phyloP scores from a whole-genome alignment of 176 grass and related monocot genomes.

The Avena eriantha region DNA sequence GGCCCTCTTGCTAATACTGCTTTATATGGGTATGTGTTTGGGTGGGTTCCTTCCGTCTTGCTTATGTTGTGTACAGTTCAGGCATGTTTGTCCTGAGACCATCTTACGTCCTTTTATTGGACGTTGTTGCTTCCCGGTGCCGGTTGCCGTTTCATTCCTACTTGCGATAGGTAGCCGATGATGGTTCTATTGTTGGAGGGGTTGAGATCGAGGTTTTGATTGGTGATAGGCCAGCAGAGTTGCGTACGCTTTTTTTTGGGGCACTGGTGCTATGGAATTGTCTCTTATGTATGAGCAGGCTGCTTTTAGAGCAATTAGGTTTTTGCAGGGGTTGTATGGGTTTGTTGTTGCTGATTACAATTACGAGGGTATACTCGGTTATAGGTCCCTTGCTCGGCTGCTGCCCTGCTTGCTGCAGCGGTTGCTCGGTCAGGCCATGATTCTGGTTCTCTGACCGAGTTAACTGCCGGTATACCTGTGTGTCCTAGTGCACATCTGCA shows the following conservation, averaged over 20 bases:
- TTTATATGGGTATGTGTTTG: no score
- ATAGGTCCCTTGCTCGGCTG: no score
- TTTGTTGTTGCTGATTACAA: not conserved
- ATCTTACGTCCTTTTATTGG: not conserved
- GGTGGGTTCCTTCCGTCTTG: not conserved
- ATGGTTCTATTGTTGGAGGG: not conserved
- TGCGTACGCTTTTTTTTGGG: no score
- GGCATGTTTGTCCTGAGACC: not conserved
- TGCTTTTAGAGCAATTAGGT: not conserved
- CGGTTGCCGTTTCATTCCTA: not conserved
- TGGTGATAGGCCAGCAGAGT: no score
- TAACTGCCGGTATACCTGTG: no score
- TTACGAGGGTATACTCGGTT: not conserved
- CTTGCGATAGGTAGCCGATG: not conserved
- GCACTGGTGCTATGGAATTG: no score
- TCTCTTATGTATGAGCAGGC: not conserved
- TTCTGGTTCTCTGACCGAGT: no score
- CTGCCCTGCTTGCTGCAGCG: no score
- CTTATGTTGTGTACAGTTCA: not conserved
- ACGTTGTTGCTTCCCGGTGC: not conserved
- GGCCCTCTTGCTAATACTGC: no score
- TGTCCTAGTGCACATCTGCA: no score
- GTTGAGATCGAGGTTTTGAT: not conserved
- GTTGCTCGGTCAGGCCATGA: no score
- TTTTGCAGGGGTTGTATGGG: not conserved